Percentiles rank a stretch among this genome's conserved stretches.
These are phyloP conservation scores for Mitragyna speciosa DNA, from an alignment of 257 asterid genomes.

Conservation along the genomic window DNA sequence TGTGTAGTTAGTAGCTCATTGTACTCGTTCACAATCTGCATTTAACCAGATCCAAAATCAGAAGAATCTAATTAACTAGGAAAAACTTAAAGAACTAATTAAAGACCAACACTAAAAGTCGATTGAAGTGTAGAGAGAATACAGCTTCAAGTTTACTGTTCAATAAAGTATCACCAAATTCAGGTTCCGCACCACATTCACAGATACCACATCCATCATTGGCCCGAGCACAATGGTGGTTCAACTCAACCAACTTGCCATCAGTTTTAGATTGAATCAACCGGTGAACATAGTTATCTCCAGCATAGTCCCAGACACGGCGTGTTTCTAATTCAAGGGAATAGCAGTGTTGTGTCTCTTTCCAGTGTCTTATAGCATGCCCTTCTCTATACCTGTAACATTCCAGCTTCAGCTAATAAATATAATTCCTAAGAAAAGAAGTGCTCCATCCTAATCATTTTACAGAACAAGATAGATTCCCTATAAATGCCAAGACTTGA, in stretches of 20 bases:
- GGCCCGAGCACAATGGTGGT: conserved; percentile 53
- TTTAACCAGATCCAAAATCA: conserved; percentile 16
- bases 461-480: background rate
- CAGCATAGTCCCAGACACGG: conserved; percentile 96
- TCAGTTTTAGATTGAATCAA: conserved; percentile 92
- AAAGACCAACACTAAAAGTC: conserved; percentile 12
- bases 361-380: conserved; percentile 87
- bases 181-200: conserved; percentile 38
- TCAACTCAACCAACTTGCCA: conserved; percentile 89
- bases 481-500: background rate
- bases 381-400: conserved; percentile 67
- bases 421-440: background rate
- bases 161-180: conserved; percentile 47
- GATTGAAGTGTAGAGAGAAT: conserved; percentile 26
- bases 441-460: background rate
- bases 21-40: conserved; percentile 92
- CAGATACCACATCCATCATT: conserved; percentile 50
- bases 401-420: background rate
- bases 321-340: conserved; percentile 96
- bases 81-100: background rate
- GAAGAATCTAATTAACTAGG: conserved; percentile 11
- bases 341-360: conserved; percentile 93
- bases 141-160: conserved; percentile 82
- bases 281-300: conserved; percentile 96
- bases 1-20: conserved; percentile 85